Evolutionary conservation across 352 stramenopile species (phyloP).

Genomic region (Phytopythium kandeliae): DNA sequence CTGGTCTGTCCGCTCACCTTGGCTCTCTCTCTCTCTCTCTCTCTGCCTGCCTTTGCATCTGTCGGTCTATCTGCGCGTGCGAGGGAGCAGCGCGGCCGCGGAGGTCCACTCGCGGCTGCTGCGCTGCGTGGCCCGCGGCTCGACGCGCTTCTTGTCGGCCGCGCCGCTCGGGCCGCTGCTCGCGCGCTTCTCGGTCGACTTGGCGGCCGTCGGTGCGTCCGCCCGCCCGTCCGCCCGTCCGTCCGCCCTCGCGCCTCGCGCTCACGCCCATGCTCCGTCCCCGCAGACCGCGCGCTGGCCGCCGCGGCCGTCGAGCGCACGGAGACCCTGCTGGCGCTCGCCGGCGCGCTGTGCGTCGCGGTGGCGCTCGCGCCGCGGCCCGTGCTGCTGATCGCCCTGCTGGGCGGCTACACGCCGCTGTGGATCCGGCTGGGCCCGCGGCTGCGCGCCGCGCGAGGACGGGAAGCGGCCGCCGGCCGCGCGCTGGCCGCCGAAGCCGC

Average conservation of each 20-base stretch:
- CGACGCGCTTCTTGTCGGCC: slow-evolving; percentile 85
- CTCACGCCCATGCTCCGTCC: not conserved
- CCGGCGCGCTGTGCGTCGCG: slow-evolving; percentile 52
- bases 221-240: too few relatives aligned
- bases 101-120: slow-evolving; percentile 61
- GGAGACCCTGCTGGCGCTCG: slow-evolving; percentile 38
- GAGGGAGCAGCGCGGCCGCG: slow-evolving; percentile 54
- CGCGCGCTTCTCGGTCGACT: slow-evolving; percentile 72
- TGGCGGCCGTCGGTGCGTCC: slow-evolving; percentile 49
- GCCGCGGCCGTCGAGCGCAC: slow-evolving; percentile 33
- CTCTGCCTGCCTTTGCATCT: too few relatives aligned
- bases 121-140: slow-evolving; percentile 54
- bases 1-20: too few relatives aligned
- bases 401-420: slow-evolving; percentile 57
- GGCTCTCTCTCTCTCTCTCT: too few relatives aligned
- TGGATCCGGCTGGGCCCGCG: slow-evolving; percentile 65
- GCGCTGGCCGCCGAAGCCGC: slow-evolving; percentile 92
- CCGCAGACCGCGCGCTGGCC: slow-evolving; percentile 54
- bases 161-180: slow-evolving; percentile 76
- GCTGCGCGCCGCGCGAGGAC: slow-evolving; percentile 57
- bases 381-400: slow-evolving; percentile 49
- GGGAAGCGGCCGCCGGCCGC: slow-evolving; percentile 56
- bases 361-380: slow-evolving; percentile 36
- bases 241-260: not conserved
- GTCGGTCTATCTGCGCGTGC: too few relatives aligned